Base-by-base conservation (phyloP, 2,329 filamentous ascomycete species). In the Botrytis elliptica region DNA sequence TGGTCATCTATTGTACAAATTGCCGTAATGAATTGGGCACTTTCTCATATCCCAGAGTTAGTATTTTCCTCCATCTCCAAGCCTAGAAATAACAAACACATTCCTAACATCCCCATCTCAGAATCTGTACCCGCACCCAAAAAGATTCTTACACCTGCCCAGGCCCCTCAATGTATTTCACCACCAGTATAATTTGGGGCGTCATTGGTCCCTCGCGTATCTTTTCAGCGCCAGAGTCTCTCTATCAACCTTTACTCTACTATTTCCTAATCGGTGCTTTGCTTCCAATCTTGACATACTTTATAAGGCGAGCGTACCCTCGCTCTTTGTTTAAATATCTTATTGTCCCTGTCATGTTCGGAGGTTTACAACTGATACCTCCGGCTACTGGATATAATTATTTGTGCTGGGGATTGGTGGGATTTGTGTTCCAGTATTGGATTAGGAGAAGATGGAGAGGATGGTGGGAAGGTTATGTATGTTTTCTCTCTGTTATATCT, bases 391-490 rank as follows among this genome's bases (percentile, higher is more conserved):
- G 93, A 89, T 55, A 42, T 29, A 33, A 68, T 36, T 55, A 29
- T 63, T 36, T 72, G 29, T 74, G 62, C 55, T 91, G 67, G 55
- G 74, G 73, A 4, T 65, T 89, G 40, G 88, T 92, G 10, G 92
- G 92, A 14, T 86, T 88, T 66, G 76, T 90, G 52, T 93, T 93
- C 84, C 86, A 88, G 75, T 91, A 87, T 82, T 88, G 86, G 6
- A 55, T 68, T 40, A 68, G 65, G 36, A 40, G 33, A 12, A 55
- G 36, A 7, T 55, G 46, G 46, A 40, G 65, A 22, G 91, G 90
- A 49, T 93, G 91, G 92, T 94, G 92, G 92, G 84, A 91, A 81
- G 89, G 91, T 81, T 94, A 93, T 40, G 46, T 67, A 40, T 20
- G 46, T 52, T 12, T 20, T 40, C 9, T 67, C 25, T 29, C 18